Percentiles rank a stretch among this genome's conserved stretches.
Evolutionary conservation across 1,284 basidiomycete genomes (phyloP).

Genomic region (Cutaneotrichosporon sp.): DNA sequence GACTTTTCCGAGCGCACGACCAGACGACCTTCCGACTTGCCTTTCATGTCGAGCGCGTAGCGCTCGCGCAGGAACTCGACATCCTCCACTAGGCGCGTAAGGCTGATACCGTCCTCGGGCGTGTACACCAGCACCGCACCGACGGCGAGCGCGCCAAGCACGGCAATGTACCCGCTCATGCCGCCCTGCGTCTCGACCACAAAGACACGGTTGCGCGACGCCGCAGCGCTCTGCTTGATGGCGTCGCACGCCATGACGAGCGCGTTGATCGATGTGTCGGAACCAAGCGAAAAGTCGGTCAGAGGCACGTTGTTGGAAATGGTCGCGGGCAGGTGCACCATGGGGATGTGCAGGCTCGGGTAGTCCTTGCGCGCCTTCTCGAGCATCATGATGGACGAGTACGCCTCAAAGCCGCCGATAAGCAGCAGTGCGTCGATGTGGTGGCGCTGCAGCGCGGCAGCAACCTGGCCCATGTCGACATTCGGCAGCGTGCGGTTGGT

Average conservation of each 20-base stretch:
- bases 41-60: conserved; percentile 79
- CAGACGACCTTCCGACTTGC: conserved; percentile 85
- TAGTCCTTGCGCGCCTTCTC: conserved; percentile 76
- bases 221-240: conserved; percentile 95
- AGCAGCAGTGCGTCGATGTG: conserved; percentile 75
- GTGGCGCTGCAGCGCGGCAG: conserved; percentile 84
- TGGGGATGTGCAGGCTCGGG: conserved; percentile 86
- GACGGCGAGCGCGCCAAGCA: conserved; percentile 87
- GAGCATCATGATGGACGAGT: conserved; percentile 69
- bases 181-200: conserved; percentile 98
- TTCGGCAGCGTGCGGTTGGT: conserved; percentile 88
- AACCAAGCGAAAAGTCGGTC: conserved; percentile 91
- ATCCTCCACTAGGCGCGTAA: conserved; percentile 75
- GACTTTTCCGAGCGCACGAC: conserved; percentile 84
- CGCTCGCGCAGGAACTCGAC: conserved; percentile 84
- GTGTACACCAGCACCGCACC: conserved; percentile 92
- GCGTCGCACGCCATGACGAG: conserved; percentile 97
- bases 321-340: conserved; percentile 89
- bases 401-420: conserved; percentile 95
- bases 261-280: conserved; percentile 92
- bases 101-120: conserved; percentile 80
- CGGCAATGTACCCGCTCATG: conserved; percentile 90
- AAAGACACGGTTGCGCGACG: conserved; percentile 91
- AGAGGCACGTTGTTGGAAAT: conserved; percentile 97
- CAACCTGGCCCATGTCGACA: conserved; percentile 76